Conservation (phyloP, 2,329 filamentous ascomycete species). For the Cladophialophora psammophila region DNA sequence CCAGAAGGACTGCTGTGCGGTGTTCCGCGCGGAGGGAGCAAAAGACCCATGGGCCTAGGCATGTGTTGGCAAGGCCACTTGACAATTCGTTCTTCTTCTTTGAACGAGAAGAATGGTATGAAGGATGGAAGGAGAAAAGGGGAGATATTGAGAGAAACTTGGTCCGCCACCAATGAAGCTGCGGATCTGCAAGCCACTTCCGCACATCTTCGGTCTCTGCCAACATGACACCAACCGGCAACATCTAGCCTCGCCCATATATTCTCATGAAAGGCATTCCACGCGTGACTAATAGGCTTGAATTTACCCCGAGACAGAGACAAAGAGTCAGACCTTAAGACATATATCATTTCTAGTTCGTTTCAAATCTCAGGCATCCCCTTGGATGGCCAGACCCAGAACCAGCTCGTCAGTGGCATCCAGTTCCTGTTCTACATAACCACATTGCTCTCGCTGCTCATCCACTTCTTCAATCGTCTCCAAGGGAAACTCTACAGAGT, state of each 20-base stretch:
- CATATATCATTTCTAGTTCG: background rate
- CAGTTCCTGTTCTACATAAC: slow-evolving; percentile 30
- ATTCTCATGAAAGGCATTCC: background rate
- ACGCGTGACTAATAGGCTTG: background rate
- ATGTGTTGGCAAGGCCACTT: background rate
- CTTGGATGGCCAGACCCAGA: slow-evolving; percentile 16
- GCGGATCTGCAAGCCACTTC: slow-evolving; percentile 7
- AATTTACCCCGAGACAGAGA: background rate
- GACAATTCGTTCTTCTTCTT: background rate
- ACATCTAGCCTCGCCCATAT: background rate
- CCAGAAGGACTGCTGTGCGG: background rate
- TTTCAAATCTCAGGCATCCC: slow-evolving; percentile 4
- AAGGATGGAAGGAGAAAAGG: background rate
- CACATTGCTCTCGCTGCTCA: slow-evolving; percentile 9
- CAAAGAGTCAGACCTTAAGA: background rate
- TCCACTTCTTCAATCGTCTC: slow-evolving; percentile 19
- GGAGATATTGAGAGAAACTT: background rate
- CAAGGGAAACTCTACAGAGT: slow-evolving; percentile 18
- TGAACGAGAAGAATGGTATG: background rate
- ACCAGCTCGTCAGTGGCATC: slow-evolving; percentile 25
- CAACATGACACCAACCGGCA: background rate
- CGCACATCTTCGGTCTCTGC: background rate
- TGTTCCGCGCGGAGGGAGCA: background rate
- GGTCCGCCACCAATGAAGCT: slow-evolving; percentile 1
- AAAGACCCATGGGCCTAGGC: background rate